Evolutionary conservation across 2,329 filamentous ascomycete genomes (phyloP).

Genomic region (Beauveria sp.): DNA sequence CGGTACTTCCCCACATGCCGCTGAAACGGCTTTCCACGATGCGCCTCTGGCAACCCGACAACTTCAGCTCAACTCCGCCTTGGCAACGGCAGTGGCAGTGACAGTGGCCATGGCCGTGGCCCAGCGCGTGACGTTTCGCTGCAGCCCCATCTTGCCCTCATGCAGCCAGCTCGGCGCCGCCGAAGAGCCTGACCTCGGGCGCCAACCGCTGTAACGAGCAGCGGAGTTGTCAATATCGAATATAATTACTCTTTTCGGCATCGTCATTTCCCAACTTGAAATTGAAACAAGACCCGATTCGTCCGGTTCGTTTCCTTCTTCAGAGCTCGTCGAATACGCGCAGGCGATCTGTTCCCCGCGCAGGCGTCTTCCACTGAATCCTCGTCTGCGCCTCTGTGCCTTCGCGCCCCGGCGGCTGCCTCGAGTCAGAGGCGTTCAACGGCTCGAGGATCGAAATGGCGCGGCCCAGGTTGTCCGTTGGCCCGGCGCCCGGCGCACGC

Average conservation of each 20-base stretch:
- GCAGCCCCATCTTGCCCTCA: neutral
- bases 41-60: neutral
- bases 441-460: constrained; percentile 11
- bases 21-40: neutral
- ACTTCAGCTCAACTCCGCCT: neutral
- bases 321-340: constrained; percentile 41
- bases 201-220: neutral
- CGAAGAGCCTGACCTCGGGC: neutral
- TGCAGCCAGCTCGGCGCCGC: neutral
- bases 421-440: constrained; percentile 12
- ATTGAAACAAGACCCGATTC: neutral
- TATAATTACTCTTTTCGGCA: neutral
- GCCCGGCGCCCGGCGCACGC: neutral
- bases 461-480: neutral
- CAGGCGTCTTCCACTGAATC: constrained; percentile 20
- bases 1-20: neutral
- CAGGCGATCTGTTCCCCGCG: constrained; percentile 28
- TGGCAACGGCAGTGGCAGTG: neutral
- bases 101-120: neutral
- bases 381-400: constrained; percentile 15
- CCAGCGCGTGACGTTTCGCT: constrained; percentile 1
- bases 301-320: constrained; percentile 7
- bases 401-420: constrained; percentile 13
- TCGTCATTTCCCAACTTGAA: neutral
- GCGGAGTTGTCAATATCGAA: neutral